Evolutionary conservation across 306 rosid species (phyloP).

Genomic region (Pueraria montana): DNA sequence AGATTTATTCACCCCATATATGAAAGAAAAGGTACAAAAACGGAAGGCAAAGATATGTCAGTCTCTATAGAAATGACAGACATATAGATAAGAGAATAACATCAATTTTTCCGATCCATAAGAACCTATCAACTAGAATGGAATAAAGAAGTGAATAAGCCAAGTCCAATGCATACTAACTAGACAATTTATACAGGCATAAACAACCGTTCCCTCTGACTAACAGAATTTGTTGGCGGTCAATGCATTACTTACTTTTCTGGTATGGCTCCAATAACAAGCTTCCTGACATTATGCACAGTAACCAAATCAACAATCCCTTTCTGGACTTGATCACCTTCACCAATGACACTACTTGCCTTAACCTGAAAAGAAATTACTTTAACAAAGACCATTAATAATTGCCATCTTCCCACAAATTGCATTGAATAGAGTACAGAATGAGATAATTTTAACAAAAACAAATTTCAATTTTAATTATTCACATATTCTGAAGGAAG

Average conservation of each 20-base stretch:
- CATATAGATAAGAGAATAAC: constrained; percentile 5
- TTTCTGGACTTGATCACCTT: constrained; percentile 74
- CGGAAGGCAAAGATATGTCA: constrained; percentile 12
- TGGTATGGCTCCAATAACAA: constrained; percentile 76
- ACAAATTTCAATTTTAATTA: not conserved
- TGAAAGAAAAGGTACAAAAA: not conserved
- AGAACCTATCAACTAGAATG: constrained; percentile 1
- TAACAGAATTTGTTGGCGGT: constrained; percentile 25
- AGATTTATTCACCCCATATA: constrained; percentile 21
- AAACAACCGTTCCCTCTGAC: not conserved
- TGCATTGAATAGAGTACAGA: not conserved
- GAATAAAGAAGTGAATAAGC: not conserved
- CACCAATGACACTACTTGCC: constrained; percentile 55
- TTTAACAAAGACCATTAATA: constrained; percentile 22
- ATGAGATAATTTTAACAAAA: not conserved
- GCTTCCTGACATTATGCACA: constrained; percentile 67
- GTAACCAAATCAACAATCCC: constrained; percentile 74
- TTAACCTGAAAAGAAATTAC: constrained; percentile 63
- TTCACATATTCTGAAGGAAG: not conserved
- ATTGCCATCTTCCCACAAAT: not conserved
- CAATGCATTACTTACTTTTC: constrained; percentile 63
- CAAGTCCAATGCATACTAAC: constrained; percentile 13
- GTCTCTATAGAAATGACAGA: constrained; percentile 16
- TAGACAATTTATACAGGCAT: not conserved
- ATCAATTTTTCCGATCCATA: not conserved